These are phyloP conservation scores for Auriscalpium microsporum DNA, from an alignment of 768 basidiomycete species.

Conservation along the genomic window DNA sequence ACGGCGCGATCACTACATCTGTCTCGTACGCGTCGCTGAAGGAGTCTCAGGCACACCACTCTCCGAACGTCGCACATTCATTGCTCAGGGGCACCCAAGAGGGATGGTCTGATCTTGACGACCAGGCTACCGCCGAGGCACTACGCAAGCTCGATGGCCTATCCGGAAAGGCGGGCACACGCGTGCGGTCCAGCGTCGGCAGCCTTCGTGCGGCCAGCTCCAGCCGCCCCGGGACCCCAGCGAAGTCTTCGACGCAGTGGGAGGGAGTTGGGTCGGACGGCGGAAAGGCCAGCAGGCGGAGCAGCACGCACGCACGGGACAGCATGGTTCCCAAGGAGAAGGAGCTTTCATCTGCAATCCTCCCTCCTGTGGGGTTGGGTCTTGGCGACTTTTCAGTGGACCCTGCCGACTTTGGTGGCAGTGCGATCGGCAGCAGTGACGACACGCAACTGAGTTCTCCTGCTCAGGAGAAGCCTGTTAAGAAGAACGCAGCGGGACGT, in stretches of 20 bases:
- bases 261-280: constrained; percentile 47
- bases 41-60: constrained; percentile 30
- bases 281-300: constrained; percentile 31
- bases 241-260: constrained; percentile 60
- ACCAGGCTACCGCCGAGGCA: constrained; percentile 84
- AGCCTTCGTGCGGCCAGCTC: constrained; percentile 40
- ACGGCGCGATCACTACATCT: constrained; percentile 30
- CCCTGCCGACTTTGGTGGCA: constrained; percentile 37
- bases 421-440: constrained; percentile 46
- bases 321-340: constrained; percentile 37
- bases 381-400: constrained; percentile 23
- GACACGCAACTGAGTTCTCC: constrained; percentile 31
- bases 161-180: constrained; percentile 56
- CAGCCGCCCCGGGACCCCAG: constrained; percentile 63
- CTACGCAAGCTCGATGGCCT: constrained; percentile 90
- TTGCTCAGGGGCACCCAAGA: constrained; percentile 81
- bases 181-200: constrained; percentile 67
- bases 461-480: constrained; percentile 54
- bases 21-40: constrained; percentile 32
- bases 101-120: constrained; percentile 83
- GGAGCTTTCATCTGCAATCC: constrained; percentile 23
- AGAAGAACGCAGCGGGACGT: constrained; percentile 53
- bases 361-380: constrained; percentile 32
- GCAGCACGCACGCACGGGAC: constrained; percentile 32
- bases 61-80: constrained; percentile 75